phyloP scores from a whole-genome alignment of 169 alveolate genomes.

The Theileria annulata region DNA sequence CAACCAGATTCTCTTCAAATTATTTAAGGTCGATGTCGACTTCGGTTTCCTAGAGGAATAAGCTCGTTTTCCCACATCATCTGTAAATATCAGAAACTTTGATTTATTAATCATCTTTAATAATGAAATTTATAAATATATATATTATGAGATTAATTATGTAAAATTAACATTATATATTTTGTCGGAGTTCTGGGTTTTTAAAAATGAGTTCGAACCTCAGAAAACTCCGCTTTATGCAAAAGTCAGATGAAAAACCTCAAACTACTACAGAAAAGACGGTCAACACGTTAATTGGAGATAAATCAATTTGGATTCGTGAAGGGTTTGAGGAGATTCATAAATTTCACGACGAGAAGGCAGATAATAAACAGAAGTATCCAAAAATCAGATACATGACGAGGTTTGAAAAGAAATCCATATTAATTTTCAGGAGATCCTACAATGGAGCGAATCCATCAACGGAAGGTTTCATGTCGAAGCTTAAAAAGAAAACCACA shows the following conservation, averaged over 20 bases:
- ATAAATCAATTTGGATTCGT: slow-evolving; percentile 48
- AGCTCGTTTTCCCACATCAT: background rate
- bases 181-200: too few relatives aligned
- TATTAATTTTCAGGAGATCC: slow-evolving; percentile 31
- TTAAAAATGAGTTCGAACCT: slow-evolving; percentile 20
- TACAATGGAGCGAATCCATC: slow-evolving; percentile 65
- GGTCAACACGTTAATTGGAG: slow-evolving; percentile 45
- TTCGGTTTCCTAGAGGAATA: slow-evolving; percentile 18
- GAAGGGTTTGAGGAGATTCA: slow-evolving; percentile 61
- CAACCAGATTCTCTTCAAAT: background rate
- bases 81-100: too few relatives aligned
- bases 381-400: slow-evolving; percentile 40
- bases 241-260: slow-evolving; percentile 21
- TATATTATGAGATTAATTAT: too few relatives aligned
- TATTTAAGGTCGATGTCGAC: slow-evolving; percentile 20
- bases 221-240: slow-evolving; percentile 62
- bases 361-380: background rate
- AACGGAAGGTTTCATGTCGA: slow-evolving; percentile 38
- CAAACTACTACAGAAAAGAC: slow-evolving; percentile 20
- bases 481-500: slow-evolving; percentile 22
- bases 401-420: slow-evolving; percentile 29
- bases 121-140: too few relatives aligned
- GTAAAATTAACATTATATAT: too few relatives aligned
- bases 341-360: slow-evolving; percentile 18
- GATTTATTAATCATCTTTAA: too few relatives aligned